Evolutionary conservation across 768 basidiomycete species (phyloP).

Genomic region (Coprinopsis marcescibilis): DNA sequence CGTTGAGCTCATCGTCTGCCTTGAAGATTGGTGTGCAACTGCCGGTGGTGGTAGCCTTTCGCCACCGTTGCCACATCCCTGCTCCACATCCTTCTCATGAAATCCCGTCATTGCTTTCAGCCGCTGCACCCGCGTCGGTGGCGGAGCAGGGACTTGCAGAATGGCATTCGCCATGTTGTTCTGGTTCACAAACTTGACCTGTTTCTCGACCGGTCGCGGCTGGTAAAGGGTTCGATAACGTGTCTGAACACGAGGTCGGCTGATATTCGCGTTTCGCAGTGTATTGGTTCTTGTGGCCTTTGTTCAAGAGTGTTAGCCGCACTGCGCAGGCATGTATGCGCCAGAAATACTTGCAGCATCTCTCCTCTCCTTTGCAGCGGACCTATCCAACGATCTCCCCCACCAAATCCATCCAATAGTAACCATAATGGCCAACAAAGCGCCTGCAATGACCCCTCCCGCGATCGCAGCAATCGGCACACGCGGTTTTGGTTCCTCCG

Average conservation of each 20-base stretch:
- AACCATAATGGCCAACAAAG: conserved; percentile 36
- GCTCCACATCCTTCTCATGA: background rate
- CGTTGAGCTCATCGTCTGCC: conserved; percentile 25
- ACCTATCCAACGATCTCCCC: conserved; percentile 36
- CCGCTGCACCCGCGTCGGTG: conserved; percentile 2
- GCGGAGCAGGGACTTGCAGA: background rate
- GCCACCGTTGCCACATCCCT: background rate
- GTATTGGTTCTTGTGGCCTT: conserved; percentile 33
- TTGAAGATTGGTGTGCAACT: conserved; percentile 2
- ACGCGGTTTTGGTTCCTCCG: background rate
- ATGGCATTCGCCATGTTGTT: background rate
- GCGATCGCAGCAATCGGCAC: conserved; percentile 46
- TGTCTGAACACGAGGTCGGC: conserved; percentile 15
- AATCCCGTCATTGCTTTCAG: background rate
- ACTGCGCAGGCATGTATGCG: background rate
- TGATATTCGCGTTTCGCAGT: conserved; percentile 30
- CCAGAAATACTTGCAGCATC: conserved; percentile 18
- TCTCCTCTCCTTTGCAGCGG: conserved; percentile 23
- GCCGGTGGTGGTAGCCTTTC: background rate
- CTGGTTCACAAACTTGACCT: conserved; percentile 34
- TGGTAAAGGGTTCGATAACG: conserved; percentile 24
- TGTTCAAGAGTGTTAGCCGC: background rate
- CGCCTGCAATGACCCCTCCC: conserved; percentile 44
- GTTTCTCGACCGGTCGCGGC: conserved; percentile 23
- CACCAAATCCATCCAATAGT: conserved; percentile 43